Evolutionary conservation across 352 stramenopile genomes (phyloP), one percentile per base, ranked within the genome.

Genomic region (Pythium guiyangense): DNA sequence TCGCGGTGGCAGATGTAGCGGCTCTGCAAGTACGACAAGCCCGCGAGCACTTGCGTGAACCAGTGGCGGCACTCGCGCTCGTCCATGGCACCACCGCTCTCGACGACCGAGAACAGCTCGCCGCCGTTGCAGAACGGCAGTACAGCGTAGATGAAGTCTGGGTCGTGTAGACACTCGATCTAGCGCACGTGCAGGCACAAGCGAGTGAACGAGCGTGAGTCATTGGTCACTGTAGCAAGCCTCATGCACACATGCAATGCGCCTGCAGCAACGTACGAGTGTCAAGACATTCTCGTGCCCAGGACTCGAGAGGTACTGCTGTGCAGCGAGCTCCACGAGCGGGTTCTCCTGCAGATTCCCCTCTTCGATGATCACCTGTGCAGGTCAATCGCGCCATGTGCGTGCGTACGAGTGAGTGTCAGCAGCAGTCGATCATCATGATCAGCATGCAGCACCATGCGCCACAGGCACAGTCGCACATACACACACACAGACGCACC

Each of bases 281-380:
- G 79, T 88, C 20, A 96, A 68, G 26, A 96, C 86, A 46, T 94
- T 90, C 55, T 86, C 78, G 50, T 96, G 86, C 9, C 86, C 86
- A 12, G 86, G 86, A 45, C 70, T 67, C 22, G 82, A 92, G 44
- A 96, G 60, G 60, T 90, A 84, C 65, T 96, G 84, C 66, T 96
- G 86, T 25, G 83, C 77, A 39, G 86, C 84, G 31, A 96, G 77
- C 64, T 96, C 86, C 20, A 92, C 76, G 10, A 96, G 63, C 25
- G 86, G 86, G 57, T 96, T 93, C 57, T 96, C 86, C 59, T 96
- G 86, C 25, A 96, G 62, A 51, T 94, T 89, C 2, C 84, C 84
- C 64, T 90, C 81, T 53, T 90, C 74, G 69, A 94, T 94, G 73
- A 94, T 90, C 65, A 73, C 76, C 80, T 93, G 65, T 34, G 57